A percentile compares a stretch with the other conserved stretches of the same genome.
phyloP scores from a whole-genome alignment of 345 rosid genomes.

The Syzygium aromaticum region DNA sequence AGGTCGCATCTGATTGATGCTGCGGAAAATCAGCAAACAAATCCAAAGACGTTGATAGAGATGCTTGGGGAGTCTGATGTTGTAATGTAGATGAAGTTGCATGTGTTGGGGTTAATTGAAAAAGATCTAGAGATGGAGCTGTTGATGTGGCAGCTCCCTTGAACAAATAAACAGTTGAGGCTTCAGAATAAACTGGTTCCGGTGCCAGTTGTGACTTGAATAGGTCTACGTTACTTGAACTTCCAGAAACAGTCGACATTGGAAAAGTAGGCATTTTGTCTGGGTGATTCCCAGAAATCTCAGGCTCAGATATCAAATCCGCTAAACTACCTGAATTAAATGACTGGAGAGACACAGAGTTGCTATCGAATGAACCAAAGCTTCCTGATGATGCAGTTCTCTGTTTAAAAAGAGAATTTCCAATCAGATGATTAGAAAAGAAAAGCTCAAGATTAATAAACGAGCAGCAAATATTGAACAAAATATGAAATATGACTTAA shows the following conservation, averaged over 20 bases:
- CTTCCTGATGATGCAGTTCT: constrained; percentile 73
- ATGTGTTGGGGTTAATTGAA: constrained; percentile 20
- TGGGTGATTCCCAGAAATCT: constrained; percentile 24
- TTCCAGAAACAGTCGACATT: constrained; percentile 20
- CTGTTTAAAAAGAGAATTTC: constrained; percentile 27
- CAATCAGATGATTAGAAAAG: constrained; percentile 10
- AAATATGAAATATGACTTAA: not conserved
- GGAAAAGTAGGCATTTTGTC: constrained; percentile 23
- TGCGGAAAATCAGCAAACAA: constrained; percentile 34
- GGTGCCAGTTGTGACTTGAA: constrained; percentile 20
- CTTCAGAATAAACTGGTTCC: constrained; percentile 18
- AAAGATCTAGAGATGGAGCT: constrained; percentile 28
- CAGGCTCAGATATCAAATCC: constrained; percentile 42
- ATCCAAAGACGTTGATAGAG: constrained; percentile 32
- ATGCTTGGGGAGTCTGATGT: constrained; percentile 33
- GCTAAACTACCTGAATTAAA: constrained; percentile 35
- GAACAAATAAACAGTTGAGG: constrained; percentile 61
- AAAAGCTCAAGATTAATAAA: not conserved
- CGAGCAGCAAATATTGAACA: not conserved
- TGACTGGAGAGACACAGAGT: constrained; percentile 52
- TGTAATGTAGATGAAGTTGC: constrained; percentile 19
- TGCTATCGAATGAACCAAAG: constrained; percentile 55
- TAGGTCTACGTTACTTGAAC: constrained; percentile 34
- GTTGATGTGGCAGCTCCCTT: constrained; percentile 34
- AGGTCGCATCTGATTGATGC: constrained; percentile 30